A percentile compares a stretch with the other conserved stretches of the same genome.
Conservation (phyloP, 352 stramenopile genomes). For the Globisporangium radiosum region DNA sequence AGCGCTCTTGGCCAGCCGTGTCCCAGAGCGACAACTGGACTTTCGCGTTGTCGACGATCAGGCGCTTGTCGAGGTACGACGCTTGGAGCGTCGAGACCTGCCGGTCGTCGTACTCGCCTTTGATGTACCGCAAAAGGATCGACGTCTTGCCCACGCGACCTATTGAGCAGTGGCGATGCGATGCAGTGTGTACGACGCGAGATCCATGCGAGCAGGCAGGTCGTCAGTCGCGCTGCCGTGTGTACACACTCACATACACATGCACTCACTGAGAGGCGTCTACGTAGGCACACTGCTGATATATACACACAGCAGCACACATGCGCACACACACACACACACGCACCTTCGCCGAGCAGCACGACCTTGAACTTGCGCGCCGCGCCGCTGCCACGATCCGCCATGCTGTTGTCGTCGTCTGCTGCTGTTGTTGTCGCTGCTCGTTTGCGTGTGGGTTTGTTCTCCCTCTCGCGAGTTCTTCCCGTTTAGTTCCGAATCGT, state of each 20-base stretch:
- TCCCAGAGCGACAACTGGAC: slow-evolving; percentile 86
- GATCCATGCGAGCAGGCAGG: slow-evolving; percentile 1
- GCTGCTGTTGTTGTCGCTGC: not conserved
- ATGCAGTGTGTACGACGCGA: too few relatives aligned
- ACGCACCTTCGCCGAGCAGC: slow-evolving; percentile 74
- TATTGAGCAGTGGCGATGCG: slow-evolving; percentile 10
- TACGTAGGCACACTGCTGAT: not conserved
- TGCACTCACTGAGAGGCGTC: not conserved
- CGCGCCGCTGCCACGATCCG: slow-evolving; percentile 10
- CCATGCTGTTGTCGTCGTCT: slow-evolving; percentile 5
- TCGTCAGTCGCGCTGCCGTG: not conserved
- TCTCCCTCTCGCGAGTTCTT: too few relatives aligned
- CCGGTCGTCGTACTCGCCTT: slow-evolving; percentile 89
- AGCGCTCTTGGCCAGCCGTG: slow-evolving; percentile 84
- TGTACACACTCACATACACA: too few relatives aligned
- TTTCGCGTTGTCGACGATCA: slow-evolving; percentile 77
- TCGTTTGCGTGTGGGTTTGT: too few relatives aligned
- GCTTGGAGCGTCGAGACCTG: slow-evolving; percentile 91
- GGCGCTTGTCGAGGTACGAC: slow-evolving; percentile 90
- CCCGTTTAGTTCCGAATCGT: too few relatives aligned
- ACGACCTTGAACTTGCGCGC: slow-evolving; percentile 84
- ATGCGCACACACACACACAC: not conserved
- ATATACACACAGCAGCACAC: not conserved
- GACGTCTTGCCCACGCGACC: slow-evolving; percentile 93
- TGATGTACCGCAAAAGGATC: slow-evolving; percentile 91